Base-by-base conservation (phyloP, 176 grass and related monocot genomes). In the Phragmites australis region DNA sequence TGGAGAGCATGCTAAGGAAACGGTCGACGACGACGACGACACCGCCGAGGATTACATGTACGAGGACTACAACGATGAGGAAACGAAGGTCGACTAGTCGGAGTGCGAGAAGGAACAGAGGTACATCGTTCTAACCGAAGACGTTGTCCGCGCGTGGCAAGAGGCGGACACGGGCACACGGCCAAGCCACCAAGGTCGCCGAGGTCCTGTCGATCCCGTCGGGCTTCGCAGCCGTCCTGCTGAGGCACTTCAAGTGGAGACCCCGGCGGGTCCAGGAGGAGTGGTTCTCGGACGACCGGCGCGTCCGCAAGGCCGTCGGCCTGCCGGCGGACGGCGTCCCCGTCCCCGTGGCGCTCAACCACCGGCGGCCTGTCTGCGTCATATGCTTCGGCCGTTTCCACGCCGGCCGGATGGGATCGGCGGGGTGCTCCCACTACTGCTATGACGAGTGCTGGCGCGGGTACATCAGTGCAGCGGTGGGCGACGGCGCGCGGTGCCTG, bases 261-360 rank as follows among this genome's bases (percentile, higher is more conserved):
- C 4, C 53, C 1, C 18, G 19, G 9, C 65, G 9, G 3, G 26
- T 70, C 9, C 26, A 77, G 22, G 82, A 84, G 0, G 41, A 77
- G 39, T 77, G 72, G 82, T 84, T 84, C 55, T 53, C 72, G 15
- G 51, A 84, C 21, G 63, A 77, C 29, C n/a, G 40, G 8, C 44
- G 61, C 60, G 47, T 75, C 37, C 46, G 70, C 57, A 39, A 5
- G n/a, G 55, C 32, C 32, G 31, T 70, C 26, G 78, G 78, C 64
- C 54, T 60, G 51, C 53, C 55, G 65, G 6, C 18, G 8, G 55
- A 46, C 68, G 41, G 41, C 23, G 62, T 3, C 59, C 59, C 29
- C 29, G 78, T 68, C 2, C 6, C 53, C 11, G 59, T 6, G 29
- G 26, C 40, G 47, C 5, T 34, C 16, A n/a, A 4, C 68, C 5